Conservation (phyloP, 345 rosid genomes). For the Reutealis trisperma region DNA sequence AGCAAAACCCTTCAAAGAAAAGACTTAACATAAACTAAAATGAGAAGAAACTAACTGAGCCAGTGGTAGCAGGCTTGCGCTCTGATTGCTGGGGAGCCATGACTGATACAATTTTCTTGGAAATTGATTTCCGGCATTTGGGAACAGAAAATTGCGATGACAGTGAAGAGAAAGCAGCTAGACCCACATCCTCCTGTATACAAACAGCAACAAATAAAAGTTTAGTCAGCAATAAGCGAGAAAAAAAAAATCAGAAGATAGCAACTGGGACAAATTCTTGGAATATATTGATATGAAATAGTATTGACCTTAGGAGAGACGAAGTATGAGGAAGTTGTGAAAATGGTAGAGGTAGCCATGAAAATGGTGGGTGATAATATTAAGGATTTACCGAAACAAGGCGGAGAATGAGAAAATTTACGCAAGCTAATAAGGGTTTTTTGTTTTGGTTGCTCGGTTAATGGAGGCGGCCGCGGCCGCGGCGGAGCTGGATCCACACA, state of each 20-base stretch:
- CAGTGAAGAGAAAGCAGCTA: constrained; percentile 41
- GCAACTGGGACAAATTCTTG: background rate
- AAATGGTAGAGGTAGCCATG: constrained; percentile 15
- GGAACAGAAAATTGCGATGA: constrained; percentile 45
- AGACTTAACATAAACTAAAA: background rate
- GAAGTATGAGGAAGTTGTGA: constrained; percentile 8
- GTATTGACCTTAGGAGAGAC: constrained; percentile 14
- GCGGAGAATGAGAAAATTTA: no score
- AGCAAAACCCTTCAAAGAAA: background rate
- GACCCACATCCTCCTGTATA: constrained; percentile 51
- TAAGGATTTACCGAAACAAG: no score
- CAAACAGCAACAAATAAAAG: background rate
- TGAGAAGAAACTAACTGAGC: constrained; percentile 39
- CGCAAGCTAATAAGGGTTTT: no score
- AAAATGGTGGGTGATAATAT: background rate
- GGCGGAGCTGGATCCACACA: no score
- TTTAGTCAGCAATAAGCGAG: background rate
- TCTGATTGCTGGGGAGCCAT: constrained; percentile 79
- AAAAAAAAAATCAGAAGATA: background rate
- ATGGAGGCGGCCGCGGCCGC: no score
- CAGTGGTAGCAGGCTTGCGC: constrained; percentile 77
- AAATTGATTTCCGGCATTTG: constrained; percentile 52
- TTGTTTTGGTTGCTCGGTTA: no score
- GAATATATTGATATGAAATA: background rate
- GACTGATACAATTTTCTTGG: constrained; percentile 68